Evolutionary conservation across 257 asterid genomes (phyloP), one percentile per base, ranked within the genome.

Genomic region (Prunella vulgaris): DNA sequence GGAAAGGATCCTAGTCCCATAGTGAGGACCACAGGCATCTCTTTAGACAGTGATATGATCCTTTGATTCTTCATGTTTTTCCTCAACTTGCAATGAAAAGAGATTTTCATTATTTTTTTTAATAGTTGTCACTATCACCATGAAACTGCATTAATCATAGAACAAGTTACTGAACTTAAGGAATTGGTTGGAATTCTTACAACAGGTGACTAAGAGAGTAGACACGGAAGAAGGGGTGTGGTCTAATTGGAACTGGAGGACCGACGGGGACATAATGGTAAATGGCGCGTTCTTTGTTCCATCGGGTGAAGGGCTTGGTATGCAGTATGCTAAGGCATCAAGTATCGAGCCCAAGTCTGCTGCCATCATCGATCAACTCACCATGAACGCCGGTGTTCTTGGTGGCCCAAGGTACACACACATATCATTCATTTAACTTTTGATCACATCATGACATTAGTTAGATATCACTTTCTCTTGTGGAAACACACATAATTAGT

Each of bases 221-320:
- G 90, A 86, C 0, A 84, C 88, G 0, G 71, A 79, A 6, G 93
- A 86, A 76, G 61, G 79, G 0, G 82, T 60, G 38, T 86, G 93
- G 93, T 68, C 81, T 10, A 81, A 68, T 0, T 86, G 93, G 93
- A 86, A 86, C 49, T 86, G 93, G 93, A 81, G 93, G 63, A 79
- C 88, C 1, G 90, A 86, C 0, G 93, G 93, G 74, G 93, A 86
- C 70, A 1, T 79, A 61, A 60, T 84, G 90, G 85, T 70, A 22
- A 84, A 86, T 48, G 93, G 93, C 0, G 93, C 93, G 3, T 86
- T 80, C 69, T 86, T 84, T 27, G 93, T 86, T 44, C 88, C 93
- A 3, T 86, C 93, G 0, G 93, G 90, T 20, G 81, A 53, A 40
- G 88, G 90, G 14, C 35, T 79, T 0, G 63, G 78, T 75, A 35